Evolutionary conservation across 176 grass and related monocot genomes (phyloP), one percentile per base, ranked within the genome.

Genomic region (Rhipidocladum racemiflorum): DNA sequence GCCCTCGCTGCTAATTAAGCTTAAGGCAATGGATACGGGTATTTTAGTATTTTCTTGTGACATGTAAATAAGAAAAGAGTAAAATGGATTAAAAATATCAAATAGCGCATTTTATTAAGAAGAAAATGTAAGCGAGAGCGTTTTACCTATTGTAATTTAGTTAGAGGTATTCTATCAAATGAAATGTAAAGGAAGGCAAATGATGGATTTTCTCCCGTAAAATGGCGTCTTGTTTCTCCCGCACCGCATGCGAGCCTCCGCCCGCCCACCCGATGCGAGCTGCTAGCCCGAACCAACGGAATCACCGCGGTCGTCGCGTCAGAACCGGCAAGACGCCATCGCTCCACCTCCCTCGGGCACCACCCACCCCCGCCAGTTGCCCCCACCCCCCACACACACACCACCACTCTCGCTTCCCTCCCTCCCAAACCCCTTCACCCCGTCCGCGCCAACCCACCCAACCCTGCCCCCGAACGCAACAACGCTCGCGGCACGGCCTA

Each of bases 261-360:
- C 59, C 75, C 59, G 75, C 59, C 4, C 75, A 27, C 6, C 36
- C 0, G 16, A 2, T 16, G 38, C 16, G 56, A 77, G 56, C 28
- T 40, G 64, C 16, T 5, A 21, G 42, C 39, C 39, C 27, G 51
- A 62, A 34, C 51, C 67, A 49, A 39, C 80, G 53, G 40, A 36
- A 73, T 75, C 65, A 65, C 44, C 70, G 71, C 42, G 55, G 84
- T 27, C 42, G 14, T 16, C 45, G 36, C 42, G 45, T 16, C 45
- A 9, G 24, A 84, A 54, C 45, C 39, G 64, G 76, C 48, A 84
- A 86, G 40, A 80, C 87, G 76, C 84, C 84, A 81, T 66, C 24
- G 0, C 12, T 15, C 44, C 10, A 2, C 9, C 75, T 61, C 43
- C 79, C 55, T 76, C 49, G 50, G 77, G 49, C 78, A 77, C 65